Evolutionary conservation across 768 basidiomycete genomes (phyloP).

Genomic region (Saitozyma podzolica): DNA sequence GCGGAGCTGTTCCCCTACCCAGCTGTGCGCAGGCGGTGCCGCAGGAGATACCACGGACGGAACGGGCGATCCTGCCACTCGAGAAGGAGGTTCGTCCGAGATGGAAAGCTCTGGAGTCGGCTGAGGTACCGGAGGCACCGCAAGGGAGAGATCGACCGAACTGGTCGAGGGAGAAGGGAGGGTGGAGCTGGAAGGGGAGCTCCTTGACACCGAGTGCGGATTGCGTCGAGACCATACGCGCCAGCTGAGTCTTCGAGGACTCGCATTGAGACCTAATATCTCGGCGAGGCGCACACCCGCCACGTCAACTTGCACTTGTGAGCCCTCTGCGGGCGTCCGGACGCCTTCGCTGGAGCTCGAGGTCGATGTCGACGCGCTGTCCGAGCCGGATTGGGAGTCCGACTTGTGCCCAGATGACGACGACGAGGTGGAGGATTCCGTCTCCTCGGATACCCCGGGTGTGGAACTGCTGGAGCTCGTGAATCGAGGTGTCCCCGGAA

Average conservation of each 20-base stretch:
- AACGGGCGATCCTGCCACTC: constrained; percentile 1
- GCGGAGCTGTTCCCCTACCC: constrained; percentile 32
- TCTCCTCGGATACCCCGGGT: too few relatives aligned
- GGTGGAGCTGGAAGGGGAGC: constrained; percentile 10
- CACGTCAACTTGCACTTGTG: neutral
- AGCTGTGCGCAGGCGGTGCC: neutral
- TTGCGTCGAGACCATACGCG: neutral
- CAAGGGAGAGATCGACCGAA: neutral
- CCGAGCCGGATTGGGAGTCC: constrained; percentile 16
- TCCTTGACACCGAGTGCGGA: constrained; percentile 1
- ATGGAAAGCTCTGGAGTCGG: neutral
- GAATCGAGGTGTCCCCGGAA: neutral
- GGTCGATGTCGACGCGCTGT: constrained; percentile 20
- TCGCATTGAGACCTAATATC: neutral
- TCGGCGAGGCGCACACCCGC: neutral
- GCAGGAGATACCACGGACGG: constrained; percentile 7
- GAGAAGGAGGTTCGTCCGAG: constrained; percentile 3
- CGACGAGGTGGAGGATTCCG: constrained; percentile 24
- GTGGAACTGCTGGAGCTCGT: constrained; percentile 1
- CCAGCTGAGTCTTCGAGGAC: too few relatives aligned
- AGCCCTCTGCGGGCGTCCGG: constrained; percentile 29
- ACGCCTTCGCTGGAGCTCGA: constrained; percentile 26
- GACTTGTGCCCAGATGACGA: constrained; percentile 27
- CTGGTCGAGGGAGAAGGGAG: constrained; percentile 6
- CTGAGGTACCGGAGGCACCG: constrained; percentile 5